These are phyloP conservation scores for Glutinoglossum americanum DNA, from an alignment of 495 filamentous ascomycete species.

Conservation along the genomic window DNA sequence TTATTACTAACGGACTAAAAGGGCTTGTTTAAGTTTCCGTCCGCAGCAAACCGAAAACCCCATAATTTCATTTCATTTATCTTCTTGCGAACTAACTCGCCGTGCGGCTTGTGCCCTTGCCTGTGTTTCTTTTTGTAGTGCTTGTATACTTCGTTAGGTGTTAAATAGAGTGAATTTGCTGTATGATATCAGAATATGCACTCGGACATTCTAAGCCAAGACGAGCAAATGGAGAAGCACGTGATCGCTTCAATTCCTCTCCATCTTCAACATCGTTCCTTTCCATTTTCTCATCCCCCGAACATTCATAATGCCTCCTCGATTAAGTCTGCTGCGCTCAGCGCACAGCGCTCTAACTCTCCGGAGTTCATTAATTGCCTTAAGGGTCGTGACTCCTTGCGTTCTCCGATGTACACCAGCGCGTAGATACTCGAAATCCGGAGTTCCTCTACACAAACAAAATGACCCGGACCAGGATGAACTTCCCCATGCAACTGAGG, in stretches of 20 bases:
- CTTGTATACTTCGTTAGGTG: neutral
- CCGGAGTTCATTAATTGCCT: neutral
- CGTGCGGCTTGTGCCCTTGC: neutral
- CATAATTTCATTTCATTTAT: neutral
- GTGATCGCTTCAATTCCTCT: neutral
- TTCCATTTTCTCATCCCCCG: neutral
- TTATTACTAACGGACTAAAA: neutral
- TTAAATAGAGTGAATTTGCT: neutral
- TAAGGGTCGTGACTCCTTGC: constrained; percentile 3
- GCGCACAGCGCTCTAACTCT: constrained; percentile 5
- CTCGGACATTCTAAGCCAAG: too few relatives aligned
- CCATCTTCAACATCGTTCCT: neutral
- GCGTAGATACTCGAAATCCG: neutral
- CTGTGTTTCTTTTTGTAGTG: neutral
- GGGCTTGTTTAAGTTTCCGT: neutral
- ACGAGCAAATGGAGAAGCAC: neutral
- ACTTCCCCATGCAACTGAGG: constrained; percentile 40
- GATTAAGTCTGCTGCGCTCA: constrained; percentile 6
- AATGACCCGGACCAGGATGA: constrained; percentile 30
- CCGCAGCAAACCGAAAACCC: neutral
- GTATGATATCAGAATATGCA: neutral
- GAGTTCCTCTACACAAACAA: constrained; percentile 4
- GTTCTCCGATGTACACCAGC: neutral
- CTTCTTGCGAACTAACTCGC: neutral
- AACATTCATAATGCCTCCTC: constrained; percentile 10